phyloP scores from a whole-genome alignment of 495 filamentous ascomycete species.

The Coniosporium apollinis region DNA sequence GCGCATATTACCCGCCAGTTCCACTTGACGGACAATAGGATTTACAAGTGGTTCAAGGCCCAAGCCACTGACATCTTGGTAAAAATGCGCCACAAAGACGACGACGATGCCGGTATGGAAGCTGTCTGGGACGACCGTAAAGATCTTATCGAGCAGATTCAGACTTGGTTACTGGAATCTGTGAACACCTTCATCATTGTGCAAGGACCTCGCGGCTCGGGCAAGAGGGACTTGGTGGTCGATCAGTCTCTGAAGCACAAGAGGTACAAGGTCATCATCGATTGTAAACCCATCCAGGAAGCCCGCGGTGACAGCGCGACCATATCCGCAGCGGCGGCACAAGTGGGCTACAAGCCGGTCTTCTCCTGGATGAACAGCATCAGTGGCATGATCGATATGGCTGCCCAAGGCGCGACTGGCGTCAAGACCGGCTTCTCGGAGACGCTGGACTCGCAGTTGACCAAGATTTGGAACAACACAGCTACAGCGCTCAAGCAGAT shows the following conservation, averaged over 20 bases:
- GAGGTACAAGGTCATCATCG: conserved; percentile 68
- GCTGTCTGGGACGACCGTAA: conserved; percentile 83
- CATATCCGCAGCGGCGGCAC: conserved; percentile 59
- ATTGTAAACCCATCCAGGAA: conserved; percentile 89
- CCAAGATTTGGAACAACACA: conserved; percentile 83
- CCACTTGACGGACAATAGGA: conserved; percentile 47
- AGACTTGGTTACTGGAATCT: conserved; percentile 73
- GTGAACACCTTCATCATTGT: conserved; percentile 87
- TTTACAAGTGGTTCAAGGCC: conserved; percentile 66
- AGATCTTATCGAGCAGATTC: conserved; percentile 59
- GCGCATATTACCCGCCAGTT: conserved; percentile 66
- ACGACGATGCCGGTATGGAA: conserved; percentile 52
- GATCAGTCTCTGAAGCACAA: conserved; percentile 66
- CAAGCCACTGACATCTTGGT: conserved; percentile 58
- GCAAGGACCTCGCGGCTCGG: conserved; percentile 80
- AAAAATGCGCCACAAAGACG: conserved; percentile 30
- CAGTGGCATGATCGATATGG: conserved; percentile 79
- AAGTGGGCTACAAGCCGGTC: conserved; percentile 84
- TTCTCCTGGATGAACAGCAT: conserved; percentile 96
- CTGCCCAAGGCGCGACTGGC: conserved; percentile 83
- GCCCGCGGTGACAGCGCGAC: conserved; percentile 80
- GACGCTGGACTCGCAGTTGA: conserved; percentile 76
- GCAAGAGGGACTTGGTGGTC: conserved; percentile 73
- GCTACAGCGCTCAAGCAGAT: conserved; percentile 62
- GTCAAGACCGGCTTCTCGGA: conserved; percentile 92